Percentiles rank a stretch among this genome's conserved stretches.
Conservation (phyloP, 75 land plant species). For the Larix kaempferi region DNA sequence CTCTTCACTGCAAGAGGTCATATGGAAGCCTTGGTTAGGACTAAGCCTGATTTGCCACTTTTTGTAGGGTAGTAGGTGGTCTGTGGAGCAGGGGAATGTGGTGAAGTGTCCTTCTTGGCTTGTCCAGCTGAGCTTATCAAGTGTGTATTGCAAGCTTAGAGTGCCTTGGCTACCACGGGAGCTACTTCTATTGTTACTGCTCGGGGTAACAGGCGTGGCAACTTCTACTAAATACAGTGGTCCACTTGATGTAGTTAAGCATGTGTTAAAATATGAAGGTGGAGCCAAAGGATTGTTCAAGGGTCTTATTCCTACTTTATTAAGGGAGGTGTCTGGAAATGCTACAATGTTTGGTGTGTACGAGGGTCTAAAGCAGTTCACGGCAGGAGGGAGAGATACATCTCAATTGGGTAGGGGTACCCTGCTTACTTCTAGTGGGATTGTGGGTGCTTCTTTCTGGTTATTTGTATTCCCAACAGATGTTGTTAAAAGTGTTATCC, state of each 20-base stretch:
- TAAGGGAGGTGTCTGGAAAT: conserved; percentile 47
- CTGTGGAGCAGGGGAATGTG: conserved; percentile 40
- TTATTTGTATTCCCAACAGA: conserved; percentile 36
- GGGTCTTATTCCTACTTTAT: conserved; percentile 39
- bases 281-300: conserved; percentile 31
- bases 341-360: conserved; percentile 42
- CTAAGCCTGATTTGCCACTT: conserved; percentile 11
- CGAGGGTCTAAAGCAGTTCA: conserved; percentile 26
- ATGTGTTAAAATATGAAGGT: conserved; percentile 38
- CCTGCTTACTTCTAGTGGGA: conserved; percentile 33
- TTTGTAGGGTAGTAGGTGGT: conserved; percentile 22
- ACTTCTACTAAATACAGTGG: conserved; percentile 23
- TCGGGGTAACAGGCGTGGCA: background rate
- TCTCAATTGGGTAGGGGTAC: conserved; percentile 25
- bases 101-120: conserved; percentile 34
- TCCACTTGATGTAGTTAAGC: conserved; percentile 39
- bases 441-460: conserved; percentile 45
- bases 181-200: background rate
- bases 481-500: conserved; percentile 57
- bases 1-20: conserved; percentile 49
- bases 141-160: conserved; percentile 42
- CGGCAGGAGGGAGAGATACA: conserved; percentile 39
- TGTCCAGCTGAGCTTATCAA: conserved; percentile 56
- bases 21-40: conserved; percentile 33
- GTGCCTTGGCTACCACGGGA: conserved; percentile 23